Base-by-base conservation (phyloP, 306 rosid genomes). In the Sindora glabra region DNA sequence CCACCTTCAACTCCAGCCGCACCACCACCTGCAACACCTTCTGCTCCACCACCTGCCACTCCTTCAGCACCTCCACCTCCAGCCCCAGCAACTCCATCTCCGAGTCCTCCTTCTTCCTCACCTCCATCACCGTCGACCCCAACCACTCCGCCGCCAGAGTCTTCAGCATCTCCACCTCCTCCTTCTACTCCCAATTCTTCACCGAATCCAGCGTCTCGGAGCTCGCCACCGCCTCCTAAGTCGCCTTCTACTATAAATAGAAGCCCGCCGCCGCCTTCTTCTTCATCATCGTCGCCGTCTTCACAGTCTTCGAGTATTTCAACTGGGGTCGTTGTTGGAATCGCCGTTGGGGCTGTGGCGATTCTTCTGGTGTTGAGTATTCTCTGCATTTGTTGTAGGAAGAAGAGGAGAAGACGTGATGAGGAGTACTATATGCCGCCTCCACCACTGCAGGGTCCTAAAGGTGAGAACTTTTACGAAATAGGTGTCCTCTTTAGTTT, bases 331-430 rank as follows among this genome's bases (percentile, higher is more conserved):
- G 77, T 86, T 3, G 82, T 85, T 2, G 99, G 95, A 42, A 76
- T 86, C 33, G 94, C 90, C 41, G 59, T 78, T 0, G 94, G 89
- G 5, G 99, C 81, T 0, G 87, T 84, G 18, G 89, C 75, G 44
- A 14, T 94, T 21, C 58, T 94, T 16, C 40, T 78, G 29, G 75
- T 89, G 40, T 23, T 94, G 30, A 82, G 83, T 63, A 8, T 86
- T 41, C 57, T 72, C 17, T 86, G 83, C 71, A 44, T 94, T 19
- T 89, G 83, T 57, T 69, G 84, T 27, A 58, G 73, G 11, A 94
- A 79, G 81, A 89, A 82, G 82, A 90, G 80, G 77, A 82, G 77
- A 78, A 85, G 89, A 47, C 84, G 87, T 19, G 90, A 84, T 24
- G 85, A 79, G 24, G 82, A n/a, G 12, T 67, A 80, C 64, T 80